Evolutionary conservation across 345 rosid genomes (phyloP), one percentile per base, ranked within the genome.

Genomic region (Bruguiera parviflora): DNA sequence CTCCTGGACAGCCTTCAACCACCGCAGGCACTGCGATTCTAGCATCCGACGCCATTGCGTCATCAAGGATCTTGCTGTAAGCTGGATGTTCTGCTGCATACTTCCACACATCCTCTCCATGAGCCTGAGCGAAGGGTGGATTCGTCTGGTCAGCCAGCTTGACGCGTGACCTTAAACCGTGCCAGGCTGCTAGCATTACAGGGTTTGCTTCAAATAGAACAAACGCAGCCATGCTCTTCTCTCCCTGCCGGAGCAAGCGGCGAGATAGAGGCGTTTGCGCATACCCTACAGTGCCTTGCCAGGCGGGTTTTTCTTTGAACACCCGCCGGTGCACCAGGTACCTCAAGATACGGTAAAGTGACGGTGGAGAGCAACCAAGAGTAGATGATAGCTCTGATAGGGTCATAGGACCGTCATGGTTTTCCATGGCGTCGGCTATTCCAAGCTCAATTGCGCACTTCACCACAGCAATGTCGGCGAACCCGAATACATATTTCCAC

Each of bases 361-460:
- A 73, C 0, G 96, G 55, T 0, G 83, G 83, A 29, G 75, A 71
- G 61, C 92, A 88, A 8, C 79, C 70, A 55, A 87, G 84, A 24
- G 78, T 20, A 33, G 87, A 39, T 25, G 93, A 75, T 53, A 92
- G 86, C 13, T 84, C 79, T 1, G 80, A 61, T 11, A 92, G 80
- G 1, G 92, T 73, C 27, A 86, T 58, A 46, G 89, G 87, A 3
- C 73, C 67, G 8, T 75, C 74, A 24, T 79, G 84, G 76, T 79
- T 75, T 65, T 83, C 85, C 4, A 92, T 70, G 52, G 82, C 88
- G 11, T 90, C 95, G 5, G 93, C 82, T 60, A 90, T 82, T 46
- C 87, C 87, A 6, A 90, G 90, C 65, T 92, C 92, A 32, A 89
- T 82, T 65, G 92, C 96, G 71, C 98, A 90, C 73, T 86, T 92